These are phyloP conservation scores for Backusella psychrophila DNA, from an alignment of 192 early-diverging fungal species.

Conservation along the genomic window DNA sequence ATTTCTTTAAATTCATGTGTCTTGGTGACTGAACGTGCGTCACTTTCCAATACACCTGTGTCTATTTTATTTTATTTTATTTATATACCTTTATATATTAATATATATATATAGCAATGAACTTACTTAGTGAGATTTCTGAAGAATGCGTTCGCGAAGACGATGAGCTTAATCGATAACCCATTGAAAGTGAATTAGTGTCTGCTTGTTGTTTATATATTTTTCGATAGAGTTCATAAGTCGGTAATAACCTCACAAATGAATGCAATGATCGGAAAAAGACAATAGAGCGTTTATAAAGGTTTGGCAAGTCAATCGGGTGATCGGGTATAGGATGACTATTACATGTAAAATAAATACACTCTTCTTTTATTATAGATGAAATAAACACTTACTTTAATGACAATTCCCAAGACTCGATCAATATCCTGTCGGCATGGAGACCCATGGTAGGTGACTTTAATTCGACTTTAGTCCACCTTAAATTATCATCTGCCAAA, in stretches of 20 bases:
- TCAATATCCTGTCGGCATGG: not conserved
- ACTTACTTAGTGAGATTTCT: slow-evolving; percentile 72
- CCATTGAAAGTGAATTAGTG: slow-evolving; percentile 48
- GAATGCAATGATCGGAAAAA: slow-evolving; percentile 87
- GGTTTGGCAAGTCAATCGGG: slow-evolving; percentile 70
- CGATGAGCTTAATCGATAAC: slow-evolving; percentile 63
- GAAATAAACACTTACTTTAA: not conserved
- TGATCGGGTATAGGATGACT: slow-evolving; percentile 51
- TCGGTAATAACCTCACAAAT: slow-evolving; percentile 77
- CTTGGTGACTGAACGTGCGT: slow-evolving; percentile 43
- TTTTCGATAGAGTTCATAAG: slow-evolving; percentile 38
- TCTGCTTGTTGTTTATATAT: slow-evolving; percentile 42
- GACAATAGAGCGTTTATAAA: slow-evolving; percentile 89
- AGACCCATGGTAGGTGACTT: not conserved
- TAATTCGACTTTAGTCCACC: not conserved
- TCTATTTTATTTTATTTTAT: not conserved
- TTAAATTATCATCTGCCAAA: slow-evolving; percentile 11
- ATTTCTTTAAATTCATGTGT: slow-evolving; percentile 67
- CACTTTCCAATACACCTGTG: slow-evolving; percentile 48
- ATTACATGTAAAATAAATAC: not conserved
- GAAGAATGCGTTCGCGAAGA: slow-evolving; percentile 40
- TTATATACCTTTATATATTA: not conserved
- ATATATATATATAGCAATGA: not conserved
- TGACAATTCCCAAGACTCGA: slow-evolving; percentile 14
- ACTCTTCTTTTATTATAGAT: not conserved